Evolutionary conservation across 371 early-diverging fungal species (phyloP).

Genomic region (Mucor plumbeus): DNA sequence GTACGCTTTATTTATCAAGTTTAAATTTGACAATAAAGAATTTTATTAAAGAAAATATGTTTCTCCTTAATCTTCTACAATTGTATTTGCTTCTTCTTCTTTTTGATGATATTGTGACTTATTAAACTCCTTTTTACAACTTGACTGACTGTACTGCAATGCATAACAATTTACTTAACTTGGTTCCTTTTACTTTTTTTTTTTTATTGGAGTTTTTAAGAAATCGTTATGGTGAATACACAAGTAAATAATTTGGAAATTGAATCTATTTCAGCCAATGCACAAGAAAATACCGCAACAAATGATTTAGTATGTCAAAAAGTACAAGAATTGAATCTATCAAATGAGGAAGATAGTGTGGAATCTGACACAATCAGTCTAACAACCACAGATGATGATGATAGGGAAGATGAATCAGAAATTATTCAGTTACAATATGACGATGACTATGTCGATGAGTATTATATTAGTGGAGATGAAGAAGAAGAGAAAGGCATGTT

Average conservation of each 20-base stretch:
- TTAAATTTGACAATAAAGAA: background rate
- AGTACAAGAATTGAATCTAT: background rate
- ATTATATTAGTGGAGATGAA: constrained; percentile 2
- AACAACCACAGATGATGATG: background rate
- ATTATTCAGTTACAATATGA: background rate
- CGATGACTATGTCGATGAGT: background rate
- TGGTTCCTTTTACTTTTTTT: background rate
- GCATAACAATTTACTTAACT: background rate
- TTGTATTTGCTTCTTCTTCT: background rate
- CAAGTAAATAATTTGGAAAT: background rate
- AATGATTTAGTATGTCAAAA: constrained; percentile 2
- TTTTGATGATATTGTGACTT: constrained; percentile 1
- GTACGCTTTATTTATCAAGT: background rate
- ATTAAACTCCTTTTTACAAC: background rate
- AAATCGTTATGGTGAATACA: background rate
- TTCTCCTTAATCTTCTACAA: background rate
- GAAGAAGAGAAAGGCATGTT: background rate
- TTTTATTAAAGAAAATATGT: background rate
- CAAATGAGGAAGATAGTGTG: background rate
- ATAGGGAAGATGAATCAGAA: background rate
- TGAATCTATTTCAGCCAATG: background rate
- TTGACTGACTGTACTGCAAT: constrained; percentile 7
- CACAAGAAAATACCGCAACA: background rate
- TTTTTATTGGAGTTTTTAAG: background rate
- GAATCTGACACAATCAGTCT: background rate